Conservation (phyloP, 2,329 filamentous ascomycete genomes). For the Dendrostoma leiphaemia region DNA sequence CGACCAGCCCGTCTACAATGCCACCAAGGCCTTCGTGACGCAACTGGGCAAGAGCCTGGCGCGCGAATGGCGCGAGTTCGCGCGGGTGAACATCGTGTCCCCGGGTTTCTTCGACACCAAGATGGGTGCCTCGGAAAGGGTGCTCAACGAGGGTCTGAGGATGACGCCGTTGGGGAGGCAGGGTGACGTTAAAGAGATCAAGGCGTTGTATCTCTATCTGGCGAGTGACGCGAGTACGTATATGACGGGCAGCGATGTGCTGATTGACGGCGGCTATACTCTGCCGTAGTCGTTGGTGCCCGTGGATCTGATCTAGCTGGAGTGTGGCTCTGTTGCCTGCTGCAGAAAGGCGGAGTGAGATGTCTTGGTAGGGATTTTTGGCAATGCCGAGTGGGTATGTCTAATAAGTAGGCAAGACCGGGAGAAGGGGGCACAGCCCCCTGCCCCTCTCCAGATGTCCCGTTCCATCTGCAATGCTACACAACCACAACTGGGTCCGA, state of each 20-base stretch:
- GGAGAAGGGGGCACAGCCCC: background rate
- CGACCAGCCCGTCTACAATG: constrained; percentile 57
- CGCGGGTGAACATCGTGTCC: constrained; percentile 16
- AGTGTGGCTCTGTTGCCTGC: too few species aligned
- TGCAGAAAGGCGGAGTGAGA: too few species aligned
- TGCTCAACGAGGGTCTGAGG: constrained; percentile 44
- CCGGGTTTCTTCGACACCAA: constrained; percentile 51
- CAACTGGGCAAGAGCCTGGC: constrained; percentile 56
- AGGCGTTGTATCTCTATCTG: constrained; percentile 55
- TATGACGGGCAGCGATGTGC: constrained; percentile 47
- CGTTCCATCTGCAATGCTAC: background rate
- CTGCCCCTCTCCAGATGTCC: too few species aligned
- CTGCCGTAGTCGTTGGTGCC: too few species aligned
- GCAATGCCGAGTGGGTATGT: too few species aligned
- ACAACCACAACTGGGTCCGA: too few species aligned
- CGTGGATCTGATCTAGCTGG: too few species aligned
- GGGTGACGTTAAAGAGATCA: constrained; percentile 64
- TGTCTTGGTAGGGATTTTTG: too few species aligned
- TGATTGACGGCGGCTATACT: constrained; percentile 41
- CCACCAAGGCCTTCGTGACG: constrained; percentile 53
- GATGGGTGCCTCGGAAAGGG: constrained; percentile 44
- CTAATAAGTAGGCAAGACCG: too few species aligned
- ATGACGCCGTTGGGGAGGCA: constrained; percentile 55
- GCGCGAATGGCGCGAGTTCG: constrained; percentile 38
- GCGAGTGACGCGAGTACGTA: constrained; percentile 50